Conservation (phyloP, 768 basidiomycete species). For the Pleurotus tuoliensis region DNA sequence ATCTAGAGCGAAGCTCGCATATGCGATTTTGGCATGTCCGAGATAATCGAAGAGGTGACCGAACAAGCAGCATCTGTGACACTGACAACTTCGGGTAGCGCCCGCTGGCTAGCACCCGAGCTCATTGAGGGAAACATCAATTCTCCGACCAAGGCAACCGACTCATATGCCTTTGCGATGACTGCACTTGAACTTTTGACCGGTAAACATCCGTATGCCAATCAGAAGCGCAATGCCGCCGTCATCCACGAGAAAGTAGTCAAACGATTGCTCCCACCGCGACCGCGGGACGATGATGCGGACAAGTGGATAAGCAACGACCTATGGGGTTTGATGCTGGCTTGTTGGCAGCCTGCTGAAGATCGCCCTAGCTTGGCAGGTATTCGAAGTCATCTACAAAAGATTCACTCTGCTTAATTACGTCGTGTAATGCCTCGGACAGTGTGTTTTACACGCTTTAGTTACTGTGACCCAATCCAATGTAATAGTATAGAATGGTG, state of each 20-base stretch:
- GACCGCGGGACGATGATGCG: conserved; percentile 33
- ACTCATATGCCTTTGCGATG: conserved; percentile 61
- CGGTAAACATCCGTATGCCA: conserved; percentile 45
- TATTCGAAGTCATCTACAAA: neutral
- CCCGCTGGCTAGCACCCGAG: conserved; percentile 63
- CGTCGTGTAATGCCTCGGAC: neutral
- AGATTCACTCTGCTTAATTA: neutral
- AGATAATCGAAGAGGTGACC: conserved; percentile 54
- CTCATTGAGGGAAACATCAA: conserved; percentile 40
- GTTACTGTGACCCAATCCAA: too few relatives aligned
- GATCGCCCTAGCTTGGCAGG: neutral
- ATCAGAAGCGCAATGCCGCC: conserved; percentile 44
- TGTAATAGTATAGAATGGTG: too few relatives aligned
- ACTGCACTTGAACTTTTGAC: conserved; percentile 56
- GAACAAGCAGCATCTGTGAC: conserved; percentile 43
- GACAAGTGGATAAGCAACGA: conserved; percentile 39
- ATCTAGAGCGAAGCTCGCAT: conserved; percentile 49
- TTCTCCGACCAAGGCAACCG: conserved; percentile 42
- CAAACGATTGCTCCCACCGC: conserved; percentile 33
- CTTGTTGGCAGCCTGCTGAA: conserved; percentile 39
- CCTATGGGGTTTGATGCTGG: conserved; percentile 42
- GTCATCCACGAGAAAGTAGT: conserved; percentile 43
- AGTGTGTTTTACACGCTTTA: too few relatives aligned
- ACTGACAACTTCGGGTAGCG: conserved; percentile 43
- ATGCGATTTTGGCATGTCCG: conserved; percentile 64